Evolutionary conservation across 2,329 filamentous ascomycete species (phyloP).

Genomic region (Colletotrichum sansevieriae): DNA sequence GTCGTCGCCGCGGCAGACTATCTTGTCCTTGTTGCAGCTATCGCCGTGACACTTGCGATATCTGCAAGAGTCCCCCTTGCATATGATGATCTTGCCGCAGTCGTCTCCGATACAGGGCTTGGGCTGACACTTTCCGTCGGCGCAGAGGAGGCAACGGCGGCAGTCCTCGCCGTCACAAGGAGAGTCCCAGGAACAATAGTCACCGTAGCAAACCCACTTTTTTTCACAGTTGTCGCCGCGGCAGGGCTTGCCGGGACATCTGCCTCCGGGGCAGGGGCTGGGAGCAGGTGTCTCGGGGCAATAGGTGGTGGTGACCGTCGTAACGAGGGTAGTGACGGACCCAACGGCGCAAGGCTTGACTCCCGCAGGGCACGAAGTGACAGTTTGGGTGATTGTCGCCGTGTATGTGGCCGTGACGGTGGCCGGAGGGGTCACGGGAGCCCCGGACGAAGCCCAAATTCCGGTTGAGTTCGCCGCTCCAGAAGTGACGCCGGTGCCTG

Average conservation of each 20-base stretch:
- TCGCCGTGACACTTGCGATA: constrained; percentile 31
- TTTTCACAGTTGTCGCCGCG: constrained; percentile 22
- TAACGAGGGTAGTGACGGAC: constrained; percentile 8
- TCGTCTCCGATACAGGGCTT: constrained; percentile 40
- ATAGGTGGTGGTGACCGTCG: constrained; percentile 35
- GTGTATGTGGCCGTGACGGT: constrained; percentile 33
- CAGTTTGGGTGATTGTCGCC: constrained; percentile 12
- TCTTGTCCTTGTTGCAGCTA: constrained; percentile 32
- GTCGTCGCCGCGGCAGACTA: constrained; percentile 37
- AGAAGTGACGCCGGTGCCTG: neutral
- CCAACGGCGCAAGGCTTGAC: constrained; percentile 22
- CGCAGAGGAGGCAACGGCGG: constrained; percentile 47
- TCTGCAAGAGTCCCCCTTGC: constrained; percentile 25
- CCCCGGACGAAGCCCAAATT: neutral
- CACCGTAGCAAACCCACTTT: constrained; percentile 36
- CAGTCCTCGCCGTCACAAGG: constrained; percentile 35
- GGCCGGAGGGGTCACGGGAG: neutral
- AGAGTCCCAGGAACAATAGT: constrained; percentile 46
- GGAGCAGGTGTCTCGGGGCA: constrained; percentile 12
- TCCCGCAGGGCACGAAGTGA: constrained; percentile 19
- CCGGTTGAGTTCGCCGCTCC: neutral
- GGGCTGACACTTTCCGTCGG: constrained; percentile 36
- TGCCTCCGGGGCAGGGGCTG: constrained; percentile 6
- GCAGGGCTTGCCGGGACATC: constrained; percentile 36
- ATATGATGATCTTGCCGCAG: constrained; percentile 24